Evolutionary conservation across 257 asterid species (phyloP), one percentile per base, ranked within the genome.

Genomic region (Ehretia macrophylla): DNA sequence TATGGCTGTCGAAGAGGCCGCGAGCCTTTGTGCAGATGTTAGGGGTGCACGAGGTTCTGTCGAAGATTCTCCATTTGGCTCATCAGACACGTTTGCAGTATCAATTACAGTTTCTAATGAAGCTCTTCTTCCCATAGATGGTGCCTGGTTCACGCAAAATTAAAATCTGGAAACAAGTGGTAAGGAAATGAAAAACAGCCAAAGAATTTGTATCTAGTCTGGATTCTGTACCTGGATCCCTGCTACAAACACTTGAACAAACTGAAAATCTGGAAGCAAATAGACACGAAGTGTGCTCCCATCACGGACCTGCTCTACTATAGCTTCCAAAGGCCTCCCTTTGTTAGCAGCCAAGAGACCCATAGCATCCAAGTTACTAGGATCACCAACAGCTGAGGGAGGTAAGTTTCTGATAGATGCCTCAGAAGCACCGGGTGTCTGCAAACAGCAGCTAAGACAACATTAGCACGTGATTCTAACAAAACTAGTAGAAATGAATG

Each of bases 261-360:
- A 80, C 62, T 78, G 97, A 72, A 86, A 88, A 39, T 85, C 88
- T 32, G 99, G 97, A 78, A 92, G 97, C 79, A 92, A 80, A 72
- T 86, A 86, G 32, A 81, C 95, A 59, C 96, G 96, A 59, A 92
- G 69, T 0, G 97, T 88, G 88, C 96, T 92, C 67, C 99, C 99
- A 81, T 87, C 95, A 32, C 97, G 96, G 61, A 80, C 91, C 77
- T 84, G 92, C 81, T 92, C 97, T 64, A 92, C 99, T 49, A 88
- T 70, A 65, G 95, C 99, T 70, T 92, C 93, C 86, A 92, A 67
- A n/a, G 97, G 93, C 54, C 81, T 82, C 10, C 99, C 97, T 76
- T 81, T 92, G 69, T 86, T 92, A 53, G 80, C 63, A 45, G 72
- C 78, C 79, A 86, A 74, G 32, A 92, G 79, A 40, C 86, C 95